Evolutionary conservation across 805 yeast genomes (phyloP), one percentile per base, ranked within the genome.

Genomic region (Cyberlindnera mycetangii): DNA sequence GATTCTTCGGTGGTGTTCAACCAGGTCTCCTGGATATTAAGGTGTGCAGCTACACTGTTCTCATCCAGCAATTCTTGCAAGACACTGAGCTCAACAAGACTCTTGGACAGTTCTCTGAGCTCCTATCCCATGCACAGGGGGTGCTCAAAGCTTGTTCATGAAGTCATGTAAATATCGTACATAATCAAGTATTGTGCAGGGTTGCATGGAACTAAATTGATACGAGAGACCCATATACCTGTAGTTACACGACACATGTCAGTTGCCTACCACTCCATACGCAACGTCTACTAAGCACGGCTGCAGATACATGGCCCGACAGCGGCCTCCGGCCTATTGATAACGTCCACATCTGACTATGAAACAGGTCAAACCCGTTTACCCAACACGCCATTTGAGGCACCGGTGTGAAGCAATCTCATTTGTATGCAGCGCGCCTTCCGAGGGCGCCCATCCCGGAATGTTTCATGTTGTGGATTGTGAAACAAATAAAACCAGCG

Each of bases 21-120:
- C 64, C 62, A 5, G 52, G 60, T 1, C 50, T 60, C 18, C 42
- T 66, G 27, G 66, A 65, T 37, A 45, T 65, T 22, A 66, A 65
- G 30, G 42, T 67, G 5, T 61, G 66, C 2, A 62, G 69, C 42
- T 67, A 61, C 41, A 38, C 55, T n/a, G 48, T 57, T 1, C 52
- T 67, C 18, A 52, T 58, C 2, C 33, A 45, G 6, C 53, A 53
- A 39, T 52, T 56, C 27, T 48, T 59, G n/a, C 39, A 46, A 1
- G 40, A 34, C 1, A 48, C 47, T 1, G 14, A 37, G 3, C 37
- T 52, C 10, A 27, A 31, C n/a, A 32, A 32, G 14, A 11, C 9
- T 38, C 42, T 45, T 16, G 49, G 21, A 38, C 22, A 19, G 19
- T 45, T 34, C 35, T 49, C 49, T 3, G 25, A 37, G 2, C 40